phyloP scores from a whole-genome alignment of 2,329 filamentous ascomycete genomes.

The Botrytis deweyae region DNA sequence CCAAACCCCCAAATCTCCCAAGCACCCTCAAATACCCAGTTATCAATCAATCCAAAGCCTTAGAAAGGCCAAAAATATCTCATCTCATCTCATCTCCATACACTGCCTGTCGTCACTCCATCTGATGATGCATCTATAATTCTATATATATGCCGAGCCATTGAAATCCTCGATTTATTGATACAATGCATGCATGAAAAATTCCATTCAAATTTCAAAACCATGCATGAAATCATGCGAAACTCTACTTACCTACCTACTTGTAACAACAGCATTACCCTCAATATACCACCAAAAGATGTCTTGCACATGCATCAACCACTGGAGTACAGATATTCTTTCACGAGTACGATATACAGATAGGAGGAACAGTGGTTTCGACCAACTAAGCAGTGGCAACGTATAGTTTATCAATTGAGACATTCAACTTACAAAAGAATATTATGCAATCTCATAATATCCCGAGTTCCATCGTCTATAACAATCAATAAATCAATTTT shows the following conservation, averaged over 20 bases:
- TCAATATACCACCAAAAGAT: neutral
- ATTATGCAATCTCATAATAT: neutral
- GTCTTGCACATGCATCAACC: neutral
- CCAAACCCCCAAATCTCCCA: no score
- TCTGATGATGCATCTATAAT: neutral
- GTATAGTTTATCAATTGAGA: neutral
- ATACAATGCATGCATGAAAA: neutral
- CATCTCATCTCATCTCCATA: neutral
- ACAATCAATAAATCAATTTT: neutral
- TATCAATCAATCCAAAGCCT: neutral
- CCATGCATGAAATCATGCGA: neutral
- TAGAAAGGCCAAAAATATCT: neutral
- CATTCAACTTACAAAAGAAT: neutral
- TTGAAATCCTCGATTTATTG: neutral
- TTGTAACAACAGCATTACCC: neutral
- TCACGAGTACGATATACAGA: neutral
- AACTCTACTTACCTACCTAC: neutral
- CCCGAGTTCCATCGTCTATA: neutral
- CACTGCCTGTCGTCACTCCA: rapidly evolving
- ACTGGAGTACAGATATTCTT: neutral
- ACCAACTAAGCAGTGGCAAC: neutral
- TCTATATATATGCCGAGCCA: neutral
- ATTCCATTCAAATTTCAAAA: neutral
- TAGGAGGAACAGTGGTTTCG: neutral
- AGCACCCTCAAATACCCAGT: no score